These are phyloP conservation scores for Croton laevigatus DNA, from an alignment of 441 rosid genomes.

Conservation along the genomic window DNA sequence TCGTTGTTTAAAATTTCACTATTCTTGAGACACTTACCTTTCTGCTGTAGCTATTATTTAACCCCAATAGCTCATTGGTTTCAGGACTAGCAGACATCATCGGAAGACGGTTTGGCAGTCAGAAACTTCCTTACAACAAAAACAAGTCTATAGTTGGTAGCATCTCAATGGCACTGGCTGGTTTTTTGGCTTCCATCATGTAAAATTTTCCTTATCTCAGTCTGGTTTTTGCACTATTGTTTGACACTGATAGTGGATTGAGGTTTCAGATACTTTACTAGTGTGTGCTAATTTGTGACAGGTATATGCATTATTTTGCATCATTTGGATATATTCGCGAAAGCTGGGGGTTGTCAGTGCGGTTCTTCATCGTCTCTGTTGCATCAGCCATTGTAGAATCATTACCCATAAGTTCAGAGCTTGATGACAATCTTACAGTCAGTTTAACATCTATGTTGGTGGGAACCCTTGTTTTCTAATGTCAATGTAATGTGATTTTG, in stretches of 20 bases:
- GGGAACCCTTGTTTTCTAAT: slow-evolving; percentile 54
- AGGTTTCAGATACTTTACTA: neutral
- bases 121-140: slow-evolving; percentile 69
- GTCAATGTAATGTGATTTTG: neutral
- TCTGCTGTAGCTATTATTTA: neutral
- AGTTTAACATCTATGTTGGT: slow-evolving; percentile 60
- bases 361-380: slow-evolving; percentile 61
- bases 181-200: slow-evolving; percentile 64
- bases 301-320: slow-evolving; percentile 69
- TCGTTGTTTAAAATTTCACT: neutral
- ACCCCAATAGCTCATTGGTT: slow-evolving; percentile 5
- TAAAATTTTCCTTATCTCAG: slow-evolving; percentile 22
- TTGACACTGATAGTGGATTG: neutral
- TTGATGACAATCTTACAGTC: slow-evolving; percentile 87
- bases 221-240: neutral
- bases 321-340: slow-evolving; percentile 56
- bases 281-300: slow-evolving; percentile 26
- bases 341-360: slow-evolving; percentile 48
- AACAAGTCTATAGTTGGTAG: slow-evolving; percentile 78
- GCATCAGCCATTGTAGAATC: slow-evolving; percentile 80
- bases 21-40: neutral
- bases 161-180: slow-evolving; percentile 59
- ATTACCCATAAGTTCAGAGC: slow-evolving; percentile 67
- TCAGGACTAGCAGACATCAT: slow-evolving; percentile 81
- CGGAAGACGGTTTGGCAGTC: slow-evolving; percentile 58